Base-by-base conservation (phyloP, 1,284 basidiomycete species). In the Acaromyces ingoldii region DNA sequence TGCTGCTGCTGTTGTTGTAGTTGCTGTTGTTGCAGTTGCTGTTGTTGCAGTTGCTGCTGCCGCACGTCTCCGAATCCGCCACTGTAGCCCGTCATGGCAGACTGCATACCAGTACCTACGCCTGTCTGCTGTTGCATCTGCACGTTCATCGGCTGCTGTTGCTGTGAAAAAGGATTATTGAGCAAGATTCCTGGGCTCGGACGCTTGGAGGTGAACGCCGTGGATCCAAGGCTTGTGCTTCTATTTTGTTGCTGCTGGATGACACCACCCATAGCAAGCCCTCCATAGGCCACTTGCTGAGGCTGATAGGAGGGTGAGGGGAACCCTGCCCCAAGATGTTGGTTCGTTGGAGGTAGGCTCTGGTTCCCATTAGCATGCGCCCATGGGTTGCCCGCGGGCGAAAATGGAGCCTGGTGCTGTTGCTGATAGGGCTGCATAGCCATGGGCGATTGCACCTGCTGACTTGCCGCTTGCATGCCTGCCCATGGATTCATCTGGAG, bases 401-500 rank as follows among this genome's bases (percentile, higher is more conserved):
- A 0, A 64, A 56, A 24, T 53, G 15, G n/a, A n/a, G n/a, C n/a
- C n/a, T n/a, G n/a, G n/a, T n/a, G n/a, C n/a, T n/a, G n/a, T 39
- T 57, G 59, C 28, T 64, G 55, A 29, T 64, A 56, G n/a, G 54
- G 55, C 30, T 62, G 62, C 19, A 64, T 21, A 2, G 51, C 13
- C 9, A 30, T 11, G 9, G n/a, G 26, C 29, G n/a, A 22, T 42
- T 45, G 22, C 3, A 28, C 24, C n/a, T 33, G 25, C n/a, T 36
- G 29, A 19, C 6, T 25, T 10, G 31, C 17, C 10, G 45, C 9
- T 15, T n/a, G 44, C 29, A 6, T 6, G 29, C 29, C 29, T 6
- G 57, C 56, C 59, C 59, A 64, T 3, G 59, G 59, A 38, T 66
- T 61, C 61, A 62, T 62, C 41, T 64, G 64, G 30, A 58, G 42